Evolutionary conservation across 2,329 filamentous ascomycete genomes (phyloP).

Genomic region (Cladosporium sp.): DNA sequence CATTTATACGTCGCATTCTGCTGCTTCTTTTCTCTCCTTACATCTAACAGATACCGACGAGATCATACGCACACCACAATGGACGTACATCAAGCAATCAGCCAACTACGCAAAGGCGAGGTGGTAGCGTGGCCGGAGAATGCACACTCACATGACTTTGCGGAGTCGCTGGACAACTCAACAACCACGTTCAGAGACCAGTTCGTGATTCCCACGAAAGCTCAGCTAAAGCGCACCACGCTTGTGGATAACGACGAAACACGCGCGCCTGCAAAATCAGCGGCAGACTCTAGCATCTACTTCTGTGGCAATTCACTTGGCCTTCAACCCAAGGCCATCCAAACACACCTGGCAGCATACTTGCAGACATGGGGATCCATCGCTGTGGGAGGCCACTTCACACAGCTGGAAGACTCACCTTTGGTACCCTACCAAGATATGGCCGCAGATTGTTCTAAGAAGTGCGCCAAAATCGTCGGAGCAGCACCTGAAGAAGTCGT

Average conservation of each 20-base stretch:
- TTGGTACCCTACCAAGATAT: slow-evolving; percentile 75
- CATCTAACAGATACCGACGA: neutral
- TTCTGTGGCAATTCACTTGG: slow-evolving; percentile 89
- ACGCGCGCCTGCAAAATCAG: slow-evolving; percentile 20
- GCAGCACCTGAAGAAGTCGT: slow-evolving; percentile 72
- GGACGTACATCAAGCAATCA: slow-evolving; percentile 28
- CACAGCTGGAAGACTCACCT: slow-evolving; percentile 54
- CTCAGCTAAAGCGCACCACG: slow-evolving; percentile 66
- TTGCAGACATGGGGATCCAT: slow-evolving; percentile 82
- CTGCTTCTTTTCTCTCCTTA: neutral
- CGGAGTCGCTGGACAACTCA: slow-evolving; percentile 28
- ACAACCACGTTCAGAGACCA: slow-evolving; percentile 54
- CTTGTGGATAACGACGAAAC: slow-evolving; percentile 40
- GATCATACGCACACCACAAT: slow-evolving; percentile 20
- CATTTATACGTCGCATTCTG: slow-evolving; percentile 3
- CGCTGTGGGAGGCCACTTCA: slow-evolving; percentile 69
- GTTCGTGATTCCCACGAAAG: slow-evolving; percentile 75
- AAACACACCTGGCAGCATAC: slow-evolving; percentile 66
- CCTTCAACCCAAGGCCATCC: slow-evolving; percentile 71
- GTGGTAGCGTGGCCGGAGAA: slow-evolving; percentile 27
- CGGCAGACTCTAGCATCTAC: slow-evolving; percentile 62
- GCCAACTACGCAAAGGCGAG: slow-evolving; percentile 29
- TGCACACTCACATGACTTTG: slow-evolving; percentile 31
- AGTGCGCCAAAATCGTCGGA: slow-evolving; percentile 73
- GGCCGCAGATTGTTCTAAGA: slow-evolving; percentile 69